Base-by-base conservation (phyloP, 495 filamentous ascomycete genomes). In the Xylaria sp. region DNA sequence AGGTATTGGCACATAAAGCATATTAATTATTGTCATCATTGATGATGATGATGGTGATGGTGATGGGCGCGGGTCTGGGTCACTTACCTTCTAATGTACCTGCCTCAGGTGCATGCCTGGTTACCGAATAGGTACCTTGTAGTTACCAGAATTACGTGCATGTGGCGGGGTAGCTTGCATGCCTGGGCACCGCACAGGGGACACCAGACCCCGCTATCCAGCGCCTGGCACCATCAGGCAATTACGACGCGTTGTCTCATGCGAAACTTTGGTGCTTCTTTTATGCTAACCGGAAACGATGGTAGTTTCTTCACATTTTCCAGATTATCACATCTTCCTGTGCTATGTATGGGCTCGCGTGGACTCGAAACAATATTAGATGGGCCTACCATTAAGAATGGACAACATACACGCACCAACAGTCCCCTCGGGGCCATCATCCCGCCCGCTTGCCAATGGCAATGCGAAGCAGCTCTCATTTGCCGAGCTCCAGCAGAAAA, bases 341-440 rank as follows among this genome's bases (percentile, higher is more conserved):
- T 48, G 35, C 35, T 50, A 58, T 68, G 65, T 24, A 52, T 70
- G 53, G 33, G 37, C 33, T 59, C 19, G 6, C 35, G 29, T 63
- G 44, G 21, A 31, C 37, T 63, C 17, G 43, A 59, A 19, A 52
- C 43, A 62, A 41, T 24, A 57, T 33, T 24, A 46, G 35, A 62
- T 53, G 77, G 78, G 76, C 66, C 64, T 78, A 62, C 77, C 72
- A 55, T 75, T 76, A 53, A 78, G 79, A 75, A 93, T 93, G 91
- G 89, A 89, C 78, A 88, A 89, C 72, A 87, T 94, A 63, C 91
- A 93, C 79, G 89, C 92, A 68, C 91, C 92, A 11, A 93, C 90
- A 40, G 86, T 94, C 71, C 87, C 90, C 71, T 91, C 92, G 76
- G 92, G 92, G 62, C 90, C 91, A 35, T 89, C 90, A 40, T 87